Percentiles rank a stretch among this genome's conserved stretches.
Evolutionary conservation across 176 grass and related monocot species (phyloP).

Genomic region (Zoysia pacifica): DNA sequence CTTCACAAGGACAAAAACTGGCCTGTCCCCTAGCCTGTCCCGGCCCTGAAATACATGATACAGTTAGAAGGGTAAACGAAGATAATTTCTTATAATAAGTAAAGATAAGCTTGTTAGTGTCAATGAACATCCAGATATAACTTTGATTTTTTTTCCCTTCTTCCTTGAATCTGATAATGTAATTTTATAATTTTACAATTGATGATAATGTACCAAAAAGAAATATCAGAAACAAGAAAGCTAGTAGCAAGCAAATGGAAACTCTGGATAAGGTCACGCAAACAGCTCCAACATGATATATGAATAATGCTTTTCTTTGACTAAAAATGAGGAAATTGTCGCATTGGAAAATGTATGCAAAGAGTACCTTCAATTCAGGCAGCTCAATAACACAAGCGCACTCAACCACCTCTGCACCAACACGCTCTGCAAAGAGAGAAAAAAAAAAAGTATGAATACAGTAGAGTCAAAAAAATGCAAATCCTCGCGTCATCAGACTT

Average conservation of each 20-base stretch:
- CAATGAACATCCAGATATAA: background rate
- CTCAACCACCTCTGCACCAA: constrained; percentile 82
- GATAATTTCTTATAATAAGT: background rate
- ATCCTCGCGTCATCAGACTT: background rate
- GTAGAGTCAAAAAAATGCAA: background rate
- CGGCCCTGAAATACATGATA: constrained; percentile 60
- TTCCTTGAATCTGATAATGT: background rate
- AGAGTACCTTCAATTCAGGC: constrained; percentile 73
- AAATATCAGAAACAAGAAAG: background rate
- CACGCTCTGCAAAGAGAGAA: constrained; percentile 60
- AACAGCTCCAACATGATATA: background rate
- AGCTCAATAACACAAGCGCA: constrained; percentile 96
- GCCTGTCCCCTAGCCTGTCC: constrained; percentile 65
- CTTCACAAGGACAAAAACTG: constrained; percentile 80
- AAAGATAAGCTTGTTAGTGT: constrained; percentile 1
- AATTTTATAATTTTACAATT: background rate
- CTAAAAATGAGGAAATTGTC: background rate
- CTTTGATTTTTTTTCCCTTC: background rate
- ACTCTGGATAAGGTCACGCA: background rate
- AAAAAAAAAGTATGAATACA: background rate
- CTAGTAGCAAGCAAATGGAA: background rate
- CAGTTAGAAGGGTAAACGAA: constrained; percentile 21
- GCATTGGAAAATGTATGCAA: background rate
- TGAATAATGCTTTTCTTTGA: background rate
- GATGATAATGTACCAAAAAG: background rate